Conservation (phyloP, 1,139 yeast species). For the Lodderomyces margitis region DNA sequence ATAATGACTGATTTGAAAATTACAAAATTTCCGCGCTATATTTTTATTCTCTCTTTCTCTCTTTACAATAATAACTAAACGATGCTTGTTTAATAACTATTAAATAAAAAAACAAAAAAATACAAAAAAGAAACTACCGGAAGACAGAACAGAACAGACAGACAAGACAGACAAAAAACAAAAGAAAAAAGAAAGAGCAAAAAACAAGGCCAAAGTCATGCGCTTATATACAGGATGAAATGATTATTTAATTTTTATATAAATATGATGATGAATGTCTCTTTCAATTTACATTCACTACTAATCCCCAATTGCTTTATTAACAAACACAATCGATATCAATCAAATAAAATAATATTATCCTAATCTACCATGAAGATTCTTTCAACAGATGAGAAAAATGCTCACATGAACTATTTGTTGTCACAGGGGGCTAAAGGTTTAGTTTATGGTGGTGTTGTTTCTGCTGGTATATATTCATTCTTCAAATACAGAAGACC, state of each 20-base stretch:
- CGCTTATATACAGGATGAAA: background rate
- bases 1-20: background rate
- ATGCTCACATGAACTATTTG: constrained; percentile 41
- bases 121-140: background rate
- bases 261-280: no score
- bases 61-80: no score
- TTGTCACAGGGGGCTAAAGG: constrained; percentile 42
- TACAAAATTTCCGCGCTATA: constrained; percentile 1
- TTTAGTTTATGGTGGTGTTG: constrained; percentile 34
- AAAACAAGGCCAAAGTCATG: background rate
- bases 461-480: constrained; percentile 34
- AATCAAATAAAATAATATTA: background rate
- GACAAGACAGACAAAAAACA: background rate
- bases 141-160: no score
- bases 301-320: background rate
- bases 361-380: constrained; percentile 34
- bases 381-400: constrained; percentile 37
- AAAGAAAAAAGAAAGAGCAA: background rate
- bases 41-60: no score
- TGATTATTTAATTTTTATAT: no score
- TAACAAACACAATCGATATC: background rate
- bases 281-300: no score
- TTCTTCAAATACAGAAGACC: constrained; percentile 38
- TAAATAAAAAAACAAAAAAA: background rate
- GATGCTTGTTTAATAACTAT: no score